phyloP scores from a whole-genome alignment of 805 yeast genomes.

The Spathaspora passalidarum region DNA sequence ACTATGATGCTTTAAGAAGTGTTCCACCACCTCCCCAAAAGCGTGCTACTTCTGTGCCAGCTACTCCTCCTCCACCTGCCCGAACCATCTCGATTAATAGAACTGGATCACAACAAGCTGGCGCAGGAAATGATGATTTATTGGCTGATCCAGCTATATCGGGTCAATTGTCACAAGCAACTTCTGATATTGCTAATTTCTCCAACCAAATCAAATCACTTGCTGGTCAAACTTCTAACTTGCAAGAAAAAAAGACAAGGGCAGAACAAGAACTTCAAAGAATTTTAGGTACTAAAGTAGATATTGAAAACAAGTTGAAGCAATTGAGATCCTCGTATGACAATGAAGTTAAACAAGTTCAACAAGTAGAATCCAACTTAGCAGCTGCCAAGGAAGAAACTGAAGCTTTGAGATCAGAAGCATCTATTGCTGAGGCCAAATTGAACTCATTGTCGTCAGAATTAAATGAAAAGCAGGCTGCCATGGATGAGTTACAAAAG shows the following conservation, averaged over 20 bases:
- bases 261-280: conserved; percentile 78
- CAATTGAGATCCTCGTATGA: conserved; percentile 71
- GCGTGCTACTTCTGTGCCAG: conserved; percentile 5
- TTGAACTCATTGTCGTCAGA: conserved; percentile 67
- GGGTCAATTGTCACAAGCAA: conserved; percentile 69
- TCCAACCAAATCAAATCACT: conserved; percentile 82
- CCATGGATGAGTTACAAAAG: conserved; percentile 65
- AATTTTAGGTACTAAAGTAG: conserved; percentile 62
- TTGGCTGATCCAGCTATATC: conserved; percentile 61
- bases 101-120: conserved; percentile 3
- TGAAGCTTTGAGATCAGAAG: conserved; percentile 66
- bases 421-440: conserved; percentile 75
- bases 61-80: conserved; percentile 13
- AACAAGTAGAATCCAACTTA: conserved; percentile 64
- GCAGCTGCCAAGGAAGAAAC: conserved; percentile 61
- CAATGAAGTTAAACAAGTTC: conserved; percentile 72
- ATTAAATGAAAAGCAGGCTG: conserved; percentile 56
- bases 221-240: conserved; percentile 66
- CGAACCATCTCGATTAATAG: conserved; percentile 2
- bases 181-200: conserved; percentile 81
- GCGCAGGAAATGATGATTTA: conserved; percentile 40
- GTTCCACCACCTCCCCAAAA: conserved; percentile 42
- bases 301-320: conserved; percentile 68
- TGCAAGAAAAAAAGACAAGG: conserved; percentile 65
- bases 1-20: conserved; percentile 50